A percentile compares a stretch with the other conserved stretches of the same genome.
These are phyloP conservation scores for Stachybotrys echinatus DNA, from an alignment of 2,329 filamentous ascomycete genomes.

Conservation along the genomic window DNA sequence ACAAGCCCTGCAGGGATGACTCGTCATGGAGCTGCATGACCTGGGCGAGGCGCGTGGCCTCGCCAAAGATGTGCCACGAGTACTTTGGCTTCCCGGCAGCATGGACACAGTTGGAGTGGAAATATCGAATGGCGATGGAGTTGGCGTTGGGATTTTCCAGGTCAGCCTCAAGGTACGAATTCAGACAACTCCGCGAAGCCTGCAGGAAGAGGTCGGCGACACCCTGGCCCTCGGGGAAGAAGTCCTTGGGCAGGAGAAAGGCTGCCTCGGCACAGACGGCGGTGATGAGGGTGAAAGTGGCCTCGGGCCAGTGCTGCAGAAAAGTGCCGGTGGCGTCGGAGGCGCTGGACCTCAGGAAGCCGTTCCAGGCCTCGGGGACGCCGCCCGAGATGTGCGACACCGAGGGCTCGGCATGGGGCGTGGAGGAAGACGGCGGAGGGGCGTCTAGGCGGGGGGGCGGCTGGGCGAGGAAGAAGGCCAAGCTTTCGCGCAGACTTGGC, in stretches of 20 bases:
- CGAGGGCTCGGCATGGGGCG: background rate
- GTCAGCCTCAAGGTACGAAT: constrained; percentile 33
- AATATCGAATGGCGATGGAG: constrained; percentile 37
- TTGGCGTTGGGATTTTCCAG: constrained; percentile 35
- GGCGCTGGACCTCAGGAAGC: constrained; percentile 7
- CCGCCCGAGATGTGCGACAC: background rate
- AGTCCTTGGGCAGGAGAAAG: constrained; percentile 30
- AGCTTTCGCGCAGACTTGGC: constrained; percentile 28
- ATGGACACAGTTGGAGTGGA: constrained; percentile 40
- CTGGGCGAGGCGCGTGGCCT: constrained; percentile 34
- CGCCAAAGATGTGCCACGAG: constrained; percentile 40
- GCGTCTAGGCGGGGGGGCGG: constrained; percentile 5
- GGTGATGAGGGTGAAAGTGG: constrained; percentile 34
- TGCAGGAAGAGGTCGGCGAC: constrained; percentile 32
- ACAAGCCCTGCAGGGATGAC: constrained; percentile 25
- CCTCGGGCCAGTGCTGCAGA: constrained; percentile 26
- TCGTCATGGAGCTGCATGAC: constrained; percentile 38
- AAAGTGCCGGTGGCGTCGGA: constrained; percentile 4
- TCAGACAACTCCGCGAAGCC: constrained; percentile 31
- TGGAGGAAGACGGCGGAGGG: constrained; percentile 1
- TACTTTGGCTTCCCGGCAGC: constrained; percentile 34
- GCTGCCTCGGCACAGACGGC: constrained; percentile 37
- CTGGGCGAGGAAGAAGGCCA: constrained; percentile 24
- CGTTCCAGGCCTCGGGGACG: background rate
- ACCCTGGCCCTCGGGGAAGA: constrained; percentile 31